Evolutionary conservation across 495 filamentous ascomycete genomes (phyloP).

Genomic region (Tuber indicum): DNA sequence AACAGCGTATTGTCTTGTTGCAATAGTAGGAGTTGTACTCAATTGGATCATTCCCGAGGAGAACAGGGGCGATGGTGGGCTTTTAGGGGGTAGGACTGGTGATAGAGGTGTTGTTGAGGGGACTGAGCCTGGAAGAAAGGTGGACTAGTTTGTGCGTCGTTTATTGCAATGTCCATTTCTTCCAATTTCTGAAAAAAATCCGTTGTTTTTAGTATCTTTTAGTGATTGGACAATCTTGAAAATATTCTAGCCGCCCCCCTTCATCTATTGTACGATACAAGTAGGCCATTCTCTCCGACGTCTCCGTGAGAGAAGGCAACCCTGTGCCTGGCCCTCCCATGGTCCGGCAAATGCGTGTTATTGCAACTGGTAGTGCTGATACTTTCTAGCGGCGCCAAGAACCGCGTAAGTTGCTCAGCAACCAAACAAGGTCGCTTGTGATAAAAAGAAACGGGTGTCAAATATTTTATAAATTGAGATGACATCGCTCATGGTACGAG

Average conservation of each 20-base stretch:
- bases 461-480: neutral
- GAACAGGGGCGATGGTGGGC: constrained; percentile 8
- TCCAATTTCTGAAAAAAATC: neutral
- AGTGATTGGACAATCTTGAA: neutral
- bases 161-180: neutral
- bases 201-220: neutral
- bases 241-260: neutral
- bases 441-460: neutral
- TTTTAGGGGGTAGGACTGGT: neutral
- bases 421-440: neutral
- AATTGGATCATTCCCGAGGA: constrained; percentile 42
- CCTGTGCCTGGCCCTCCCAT: neutral
- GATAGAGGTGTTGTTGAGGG: neutral
- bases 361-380: neutral
- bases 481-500: neutral
- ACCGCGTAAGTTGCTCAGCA: neutral
- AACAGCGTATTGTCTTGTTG: constrained; percentile 45
- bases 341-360: neutral
- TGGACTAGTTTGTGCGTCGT: neutral
- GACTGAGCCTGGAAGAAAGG: neutral
- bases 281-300: neutral
- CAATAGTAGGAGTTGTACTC: constrained; percentile 44
- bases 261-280: neutral
- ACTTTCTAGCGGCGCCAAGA: neutral
- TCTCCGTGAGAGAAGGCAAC: neutral